phyloP scores from a whole-genome alignment of 176 grass and related monocot genomes.

The Oryza rufipogon region DNA sequence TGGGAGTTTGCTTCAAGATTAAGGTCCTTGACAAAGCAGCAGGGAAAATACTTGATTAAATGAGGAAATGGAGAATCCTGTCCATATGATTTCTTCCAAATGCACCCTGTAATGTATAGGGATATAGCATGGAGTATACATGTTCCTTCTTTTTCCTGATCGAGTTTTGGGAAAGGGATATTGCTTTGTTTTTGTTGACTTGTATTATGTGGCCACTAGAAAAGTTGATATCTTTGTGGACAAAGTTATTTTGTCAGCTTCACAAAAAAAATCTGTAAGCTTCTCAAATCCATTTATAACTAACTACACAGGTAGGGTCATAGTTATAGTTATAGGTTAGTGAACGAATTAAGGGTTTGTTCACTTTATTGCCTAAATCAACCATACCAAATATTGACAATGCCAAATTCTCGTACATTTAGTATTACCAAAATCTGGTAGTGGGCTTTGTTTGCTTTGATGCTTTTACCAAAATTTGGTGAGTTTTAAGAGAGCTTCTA shows the following conservation, averaged over 20 bases:
- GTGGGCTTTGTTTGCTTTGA: too few species aligned
- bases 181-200: conserved; percentile 13
- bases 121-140: neutral
- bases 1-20: conserved; percentile 53
- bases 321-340: neutral
- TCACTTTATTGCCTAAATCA: too few species aligned
- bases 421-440: too few species aligned
- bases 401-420: too few species aligned
- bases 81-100: too few species aligned
- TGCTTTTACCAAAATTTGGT: too few species aligned
- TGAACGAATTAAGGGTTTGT: neutral
- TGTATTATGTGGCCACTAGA: neutral
- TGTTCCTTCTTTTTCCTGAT: neutral
- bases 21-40: conserved; percentile 38
- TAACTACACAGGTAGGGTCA: neutral
- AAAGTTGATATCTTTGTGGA: neutral
- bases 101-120: neutral
- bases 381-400: too few species aligned
- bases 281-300: neutral
- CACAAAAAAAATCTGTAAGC: neutral
- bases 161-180: neutral
- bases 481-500: too few species aligned
- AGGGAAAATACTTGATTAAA: conserved; percentile 43
- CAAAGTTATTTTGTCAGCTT: neutral
- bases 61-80: conserved; percentile 9